Evolutionary conservation across 2,329 filamentous ascomycete genomes (phyloP).

Genomic region (Trichoderma koningiopsis): DNA sequence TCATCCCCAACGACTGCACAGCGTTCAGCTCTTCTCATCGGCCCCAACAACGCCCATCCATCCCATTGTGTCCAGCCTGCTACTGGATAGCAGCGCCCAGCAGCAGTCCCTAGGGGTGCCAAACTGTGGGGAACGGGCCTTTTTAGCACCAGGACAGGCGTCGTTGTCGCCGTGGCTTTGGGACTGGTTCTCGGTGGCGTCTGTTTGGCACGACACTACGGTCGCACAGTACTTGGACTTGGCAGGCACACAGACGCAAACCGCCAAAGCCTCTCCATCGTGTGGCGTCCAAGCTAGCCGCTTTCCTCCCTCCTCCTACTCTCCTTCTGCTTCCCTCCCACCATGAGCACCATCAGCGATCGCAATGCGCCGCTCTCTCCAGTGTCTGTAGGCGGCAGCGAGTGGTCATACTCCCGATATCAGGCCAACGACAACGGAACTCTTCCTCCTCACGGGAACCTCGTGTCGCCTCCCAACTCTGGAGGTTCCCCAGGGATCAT

Average conservation of each 20-base stretch:
- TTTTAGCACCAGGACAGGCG: slow-evolving; percentile 24
- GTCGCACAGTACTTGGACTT: slow-evolving; percentile 6
- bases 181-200: slow-evolving; percentile 25
- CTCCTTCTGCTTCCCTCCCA: slow-evolving; percentile 36
- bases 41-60: not conserved
- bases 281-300: slow-evolving; percentile 28
- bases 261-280: slow-evolving; percentile 32
- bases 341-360: slow-evolving; percentile 62
- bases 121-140: slow-evolving; percentile 28
- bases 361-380: slow-evolving; percentile 79
- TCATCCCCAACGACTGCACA: not conserved
- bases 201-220: slow-evolving; percentile 31
- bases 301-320: slow-evolving; percentile 23
- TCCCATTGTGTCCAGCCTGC: slow-evolving; percentile 4
- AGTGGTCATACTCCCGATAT: slow-evolving; percentile 75
- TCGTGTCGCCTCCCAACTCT: slow-evolving; percentile 71
- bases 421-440: slow-evolving; percentile 57
- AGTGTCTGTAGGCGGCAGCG: slow-evolving; percentile 79
- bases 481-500: slow-evolving; percentile 59
- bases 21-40: not conserved
- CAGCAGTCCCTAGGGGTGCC: slow-evolving; percentile 28
- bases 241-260: slow-evolving; percentile 17
- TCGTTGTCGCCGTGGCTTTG: slow-evolving; percentile 6
- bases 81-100: slow-evolving; percentile 19
- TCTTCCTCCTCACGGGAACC: slow-evolving; percentile 58